Conservation (phyloP, 208 protist genomes). For the Phytomonas serpens region DNA sequence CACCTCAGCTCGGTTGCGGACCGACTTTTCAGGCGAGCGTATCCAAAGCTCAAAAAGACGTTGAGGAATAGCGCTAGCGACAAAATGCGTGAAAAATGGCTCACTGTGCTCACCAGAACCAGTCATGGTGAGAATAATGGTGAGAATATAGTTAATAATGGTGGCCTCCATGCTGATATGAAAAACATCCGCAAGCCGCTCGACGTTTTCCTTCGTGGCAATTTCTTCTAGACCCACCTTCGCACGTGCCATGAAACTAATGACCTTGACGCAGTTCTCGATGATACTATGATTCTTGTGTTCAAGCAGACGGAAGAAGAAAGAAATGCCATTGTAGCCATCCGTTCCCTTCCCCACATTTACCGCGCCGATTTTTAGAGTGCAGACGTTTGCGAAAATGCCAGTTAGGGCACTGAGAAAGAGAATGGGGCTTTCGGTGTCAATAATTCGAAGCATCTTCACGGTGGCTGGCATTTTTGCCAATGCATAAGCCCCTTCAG, state of each 20-base stretch:
- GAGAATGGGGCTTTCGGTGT: slow-evolving; percentile 55
- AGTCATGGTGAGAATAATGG: slow-evolving; percentile 65
- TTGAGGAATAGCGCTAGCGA: slow-evolving; percentile 31
- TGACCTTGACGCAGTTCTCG: slow-evolving; percentile 44
- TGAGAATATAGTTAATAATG: slow-evolving; percentile 58
- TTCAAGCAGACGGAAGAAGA: slow-evolving; percentile 71
- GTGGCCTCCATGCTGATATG: slow-evolving; percentile 30
- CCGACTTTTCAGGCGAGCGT: slow-evolving; percentile 40
- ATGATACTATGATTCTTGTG: slow-evolving; percentile 61
- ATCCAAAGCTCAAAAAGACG: slow-evolving; percentile 75
- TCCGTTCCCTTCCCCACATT: slow-evolving; percentile 62
- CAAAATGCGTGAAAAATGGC: slow-evolving; percentile 48
- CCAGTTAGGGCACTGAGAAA: slow-evolving; percentile 74
- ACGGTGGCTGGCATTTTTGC: slow-evolving; percentile 65
- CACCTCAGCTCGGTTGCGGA: slow-evolving; percentile 62
- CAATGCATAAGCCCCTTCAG: slow-evolving; percentile 58
- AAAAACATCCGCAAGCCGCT: slow-evolving; percentile 49
- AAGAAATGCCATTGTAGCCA: slow-evolving; percentile 66
- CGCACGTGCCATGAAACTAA: slow-evolving; percentile 65
- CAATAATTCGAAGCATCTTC: slow-evolving; percentile 86
- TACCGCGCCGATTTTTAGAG: slow-evolving; percentile 39
- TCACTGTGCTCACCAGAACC: slow-evolving; percentile 37
- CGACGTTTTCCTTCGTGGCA: slow-evolving; percentile 36
- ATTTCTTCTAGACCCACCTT: slow-evolving; percentile 57
- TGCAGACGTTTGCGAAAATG: slow-evolving; percentile 78